Base-by-base conservation (phyloP, 148 eudicot genomes). In the Rhododendron molle region DNA sequence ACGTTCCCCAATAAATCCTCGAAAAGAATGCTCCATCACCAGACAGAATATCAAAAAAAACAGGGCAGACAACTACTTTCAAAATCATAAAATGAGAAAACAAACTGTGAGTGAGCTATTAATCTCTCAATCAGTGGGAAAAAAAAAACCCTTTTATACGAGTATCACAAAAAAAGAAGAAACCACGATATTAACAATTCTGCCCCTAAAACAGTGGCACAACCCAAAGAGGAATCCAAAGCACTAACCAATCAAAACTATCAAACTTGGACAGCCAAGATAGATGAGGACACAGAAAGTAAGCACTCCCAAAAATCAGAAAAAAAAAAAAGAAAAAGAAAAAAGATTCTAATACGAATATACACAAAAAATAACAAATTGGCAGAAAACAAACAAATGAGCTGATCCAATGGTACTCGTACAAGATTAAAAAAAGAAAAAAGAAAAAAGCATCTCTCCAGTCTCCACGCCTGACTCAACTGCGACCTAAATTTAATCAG, bases 321-420 rank as follows among this genome's bases (percentile, higher is more conserved):
- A 67, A 72, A 18, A 58, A 1, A 16, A 26, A 3, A 65, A 23
- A 76, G 32, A 32, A 32, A 32, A 23, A 32, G 1, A 32, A 23
- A 56, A 79, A 20, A 83, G 81, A 58, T 58, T 50, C 28, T 78
- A 86, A 76, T 38, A 50, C 2, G n/a, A 83, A 83, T 14, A 47
- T 44, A 40, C 80, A 72, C 79, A 73, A 83, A 30, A 30, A 3
- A 30, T 50, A 46, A 11, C 30, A 83, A 54, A 32, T 52, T 32
- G 71, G 23, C 28, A 34, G 28, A 50, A 54, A 38, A 4, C 13
- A 54, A 81, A 81, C 28, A 56, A 56, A 81, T 8, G 34, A 52
- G 43, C 82, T 80, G 65, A 50, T 43, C 65, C 21, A 79, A 80
- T 79, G 36, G 28, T 2, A 32, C 36, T 23, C 32, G n/a, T 38